Percentiles rank a stretch among this genome's conserved stretches.
Evolutionary conservation across 2,329 filamentous ascomycete species (phyloP).

Genomic region (Cytospora schulzeri): DNA sequence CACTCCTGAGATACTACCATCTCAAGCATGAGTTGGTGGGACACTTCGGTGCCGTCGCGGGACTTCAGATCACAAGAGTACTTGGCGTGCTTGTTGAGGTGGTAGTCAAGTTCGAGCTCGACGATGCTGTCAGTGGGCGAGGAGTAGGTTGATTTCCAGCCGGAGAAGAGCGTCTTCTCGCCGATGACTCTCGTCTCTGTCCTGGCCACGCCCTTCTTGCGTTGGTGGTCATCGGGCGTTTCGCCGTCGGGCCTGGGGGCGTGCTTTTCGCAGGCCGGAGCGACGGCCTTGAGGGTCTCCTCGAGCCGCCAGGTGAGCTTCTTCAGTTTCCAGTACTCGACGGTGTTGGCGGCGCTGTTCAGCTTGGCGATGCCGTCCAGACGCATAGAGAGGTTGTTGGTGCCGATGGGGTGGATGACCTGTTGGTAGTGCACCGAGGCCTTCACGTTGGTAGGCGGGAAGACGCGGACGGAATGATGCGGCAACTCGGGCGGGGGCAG

Average conservation of each 20-base stretch:
- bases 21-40: slow-evolving; percentile 86
- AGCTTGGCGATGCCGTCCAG: slow-evolving; percentile 81
- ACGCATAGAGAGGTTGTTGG: slow-evolving; percentile 76
- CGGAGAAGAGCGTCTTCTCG: slow-evolving; percentile 77
- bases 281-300: slow-evolving; percentile 78
- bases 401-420: slow-evolving; percentile 83
- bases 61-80: slow-evolving; percentile 79
- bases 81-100: slow-evolving; percentile 57
- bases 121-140: slow-evolving; percentile 58
- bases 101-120: slow-evolving; percentile 81
- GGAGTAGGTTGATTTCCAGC: slow-evolving; percentile 80
- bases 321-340: slow-evolving; percentile 82
- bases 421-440: slow-evolving; percentile 80
- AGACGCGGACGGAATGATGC: slow-evolving; percentile 89
- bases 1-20: slow-evolving; percentile 94
- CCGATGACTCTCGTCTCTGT: slow-evolving; percentile 77
- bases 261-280: slow-evolving; percentile 80
- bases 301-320: slow-evolving; percentile 93
- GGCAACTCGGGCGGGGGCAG: slow-evolving; percentile 73
- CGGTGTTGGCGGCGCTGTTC: slow-evolving; percentile 69
- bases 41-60: slow-evolving; percentile 73
- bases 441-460: slow-evolving; percentile 93
- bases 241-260: slow-evolving; percentile 54
- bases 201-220: slow-evolving; percentile 70
- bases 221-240: slow-evolving; percentile 35